Evolutionary conservation across 768 basidiomycete species (phyloP), one percentile per base, ranked within the genome.

Genomic region (Leccinum subgranulosum): DNA sequence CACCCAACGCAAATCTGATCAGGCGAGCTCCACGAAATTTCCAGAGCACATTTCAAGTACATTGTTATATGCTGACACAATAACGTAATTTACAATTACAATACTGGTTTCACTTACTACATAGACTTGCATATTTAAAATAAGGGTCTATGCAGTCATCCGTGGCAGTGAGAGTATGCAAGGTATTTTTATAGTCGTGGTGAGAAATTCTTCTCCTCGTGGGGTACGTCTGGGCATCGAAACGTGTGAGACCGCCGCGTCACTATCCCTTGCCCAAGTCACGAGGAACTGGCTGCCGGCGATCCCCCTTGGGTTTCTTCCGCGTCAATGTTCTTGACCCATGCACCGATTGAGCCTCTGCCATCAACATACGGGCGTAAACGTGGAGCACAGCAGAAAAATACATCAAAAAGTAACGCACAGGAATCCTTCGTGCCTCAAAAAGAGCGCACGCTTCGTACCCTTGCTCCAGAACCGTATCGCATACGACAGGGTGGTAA

Each of bases 381-480:
- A 17, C 5, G 14, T 34, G 27, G 59, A 15, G 11, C 29, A 33
- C 28, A 31, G 33, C 39, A 34, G 5, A 5, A 36, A 36, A 51
- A 52, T 7, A 17, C 33, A 55, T 47, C 49, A 34, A 56, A 51
- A n/a, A 49, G 52, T 59, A 46, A 85, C 91, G 77, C 73, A 95
- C 91, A 98, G 75, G 79, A 98, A 98, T 3, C 96, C 97, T 77
- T 99, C 97, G 66, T 99, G 97, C 59, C 97, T 85, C 60, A 99
- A 79, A 79, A 99, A 99, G 63, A 98, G 79, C 43, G 97, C 97
- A 41, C 93, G 85, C 74, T 98, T 98, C 31, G 87, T 95, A 0
- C 97, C 97, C 71, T 95, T 96, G 66, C 93, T 95, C 97, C 97
- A 99, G 77, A 98, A 99, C 17, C 97, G 87, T 74, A 99, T 98